Evolutionary conservation across 352 stramenopile genomes (phyloP).

Genomic region (Albugo laibachii): DNA sequence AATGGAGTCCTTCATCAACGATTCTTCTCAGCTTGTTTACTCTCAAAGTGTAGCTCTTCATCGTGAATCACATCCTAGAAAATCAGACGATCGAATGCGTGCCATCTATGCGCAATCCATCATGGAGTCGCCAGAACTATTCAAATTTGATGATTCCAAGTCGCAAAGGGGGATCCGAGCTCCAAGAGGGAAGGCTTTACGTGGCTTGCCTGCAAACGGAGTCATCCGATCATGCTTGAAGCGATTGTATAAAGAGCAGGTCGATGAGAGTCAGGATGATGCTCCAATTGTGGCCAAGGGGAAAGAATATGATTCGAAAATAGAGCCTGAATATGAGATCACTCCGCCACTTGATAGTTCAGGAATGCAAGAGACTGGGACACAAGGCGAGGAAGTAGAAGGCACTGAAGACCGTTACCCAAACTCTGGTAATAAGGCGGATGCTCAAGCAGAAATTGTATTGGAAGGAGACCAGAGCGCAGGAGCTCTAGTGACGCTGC

Average conservation of each 20-base stretch:
- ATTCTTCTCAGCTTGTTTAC: slow-evolving; percentile 66
- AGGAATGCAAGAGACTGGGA: not conserved
- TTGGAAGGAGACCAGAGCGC: not conserved
- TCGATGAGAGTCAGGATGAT: not conserved
- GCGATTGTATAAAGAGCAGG: slow-evolving; percentile 9
- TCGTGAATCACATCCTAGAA: not conserved
- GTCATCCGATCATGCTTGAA: slow-evolving; percentile 48
- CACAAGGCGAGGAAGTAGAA: not conserved
- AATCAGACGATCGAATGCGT: slow-evolving; percentile 5
- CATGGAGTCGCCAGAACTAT: slow-evolving; percentile 23
- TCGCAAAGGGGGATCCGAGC: slow-evolving; percentile 12
- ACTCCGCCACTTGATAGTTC: not conserved
- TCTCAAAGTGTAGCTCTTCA: slow-evolving; percentile 11
- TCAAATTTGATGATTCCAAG: slow-evolving; percentile 14
- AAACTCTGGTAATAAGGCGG: not conserved
- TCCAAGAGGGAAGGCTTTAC: slow-evolving; percentile 1
- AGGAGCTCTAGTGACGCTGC: not conserved
- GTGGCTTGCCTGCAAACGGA: slow-evolving; percentile 22
- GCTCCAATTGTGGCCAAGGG: not conserved
- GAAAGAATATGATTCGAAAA: not conserved
- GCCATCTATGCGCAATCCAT: slow-evolving; percentile 55
- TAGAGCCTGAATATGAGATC: not conserved
- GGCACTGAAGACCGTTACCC: not conserved
- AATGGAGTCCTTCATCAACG: slow-evolving; percentile 59
- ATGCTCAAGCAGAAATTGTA: not conserved